Evolutionary conservation across 345 rosid genomes (phyloP).

Genomic region (Moricandia arvensis): DNA sequence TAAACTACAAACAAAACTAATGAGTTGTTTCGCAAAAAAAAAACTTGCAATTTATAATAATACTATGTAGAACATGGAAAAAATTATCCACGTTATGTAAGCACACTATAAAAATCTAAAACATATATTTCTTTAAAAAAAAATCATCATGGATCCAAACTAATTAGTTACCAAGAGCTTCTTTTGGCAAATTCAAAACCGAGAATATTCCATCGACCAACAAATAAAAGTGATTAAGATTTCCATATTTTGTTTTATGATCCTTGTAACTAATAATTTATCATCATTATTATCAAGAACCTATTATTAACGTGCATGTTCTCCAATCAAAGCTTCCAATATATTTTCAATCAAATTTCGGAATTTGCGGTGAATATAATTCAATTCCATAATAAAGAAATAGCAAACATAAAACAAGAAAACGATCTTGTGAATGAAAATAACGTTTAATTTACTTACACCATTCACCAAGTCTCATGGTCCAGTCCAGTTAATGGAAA

Average conservation of each 20-base stretch:
- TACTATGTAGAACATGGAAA: neutral
- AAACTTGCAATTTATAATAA: neutral
- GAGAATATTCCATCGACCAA: constrained; percentile 6
- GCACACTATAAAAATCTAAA: too few species aligned
- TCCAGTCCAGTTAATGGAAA: neutral
- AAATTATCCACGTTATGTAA: constrained; percentile 3
- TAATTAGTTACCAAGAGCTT: neutral
- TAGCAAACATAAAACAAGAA: neutral
- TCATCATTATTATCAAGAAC: neutral
- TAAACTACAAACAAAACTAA: neutral
- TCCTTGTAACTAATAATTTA: neutral
- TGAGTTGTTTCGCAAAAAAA: neutral
- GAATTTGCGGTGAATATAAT: neutral
- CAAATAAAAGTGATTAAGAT: neutral
- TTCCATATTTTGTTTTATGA: neutral
- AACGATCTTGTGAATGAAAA: neutral
- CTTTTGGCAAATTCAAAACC: constrained; percentile 1
- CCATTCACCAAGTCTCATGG: neutral
- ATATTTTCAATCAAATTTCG: neutral
- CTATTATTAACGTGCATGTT: constrained; percentile 16
- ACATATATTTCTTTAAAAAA: too few species aligned
- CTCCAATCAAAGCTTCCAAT: neutral
- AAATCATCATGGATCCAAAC: too few species aligned
- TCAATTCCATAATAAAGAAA: neutral
- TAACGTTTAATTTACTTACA: neutral